Percentiles rank a stretch among this genome's conserved stretches.
Evolutionary conservation across 768 basidiomycete genomes (phyloP).

Genomic region (Suillus lakei): DNA sequence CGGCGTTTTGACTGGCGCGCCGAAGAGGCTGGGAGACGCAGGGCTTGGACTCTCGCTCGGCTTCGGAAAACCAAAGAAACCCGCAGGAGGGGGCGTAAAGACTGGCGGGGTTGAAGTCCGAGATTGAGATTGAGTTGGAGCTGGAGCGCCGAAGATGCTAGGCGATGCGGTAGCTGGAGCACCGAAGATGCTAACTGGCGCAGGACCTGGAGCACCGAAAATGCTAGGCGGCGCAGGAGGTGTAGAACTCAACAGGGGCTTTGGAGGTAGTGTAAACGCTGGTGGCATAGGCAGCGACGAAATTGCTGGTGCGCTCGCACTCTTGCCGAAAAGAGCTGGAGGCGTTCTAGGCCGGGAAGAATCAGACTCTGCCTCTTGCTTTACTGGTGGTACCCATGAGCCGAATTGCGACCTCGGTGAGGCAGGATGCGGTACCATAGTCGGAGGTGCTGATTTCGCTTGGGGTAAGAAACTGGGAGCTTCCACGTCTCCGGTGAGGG

Average conservation of each 20-base stretch:
- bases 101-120: background rate
- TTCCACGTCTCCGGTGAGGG: slow-evolving; percentile 51
- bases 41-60: slow-evolving; percentile 10
- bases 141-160: background rate
- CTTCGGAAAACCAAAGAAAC: slow-evolving; percentile 5
- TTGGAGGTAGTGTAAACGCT: slow-evolving; percentile 10
- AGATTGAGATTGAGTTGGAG: background rate
- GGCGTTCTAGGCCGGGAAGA: slow-evolving; percentile 52
- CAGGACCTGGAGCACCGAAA: slow-evolving; percentile 12
- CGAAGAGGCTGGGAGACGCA: slow-evolving; percentile 10
- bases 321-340: slow-evolving; percentile 42
- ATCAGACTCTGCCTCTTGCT: slow-evolving; percentile 27
- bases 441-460: slow-evolving; percentile 24
- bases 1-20: slow-evolving; percentile 8
- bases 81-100: background rate
- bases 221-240: slow-evolving; percentile 12
- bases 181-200: slow-evolving; percentile 9
- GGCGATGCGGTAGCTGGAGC: background rate
- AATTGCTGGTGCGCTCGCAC: slow-evolving; percentile 24
- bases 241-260: slow-evolving; percentile 11
- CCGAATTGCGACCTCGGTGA: slow-evolving; percentile 46
- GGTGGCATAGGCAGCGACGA: slow-evolving; percentile 15
- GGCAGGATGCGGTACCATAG: slow-evolving; percentile 40
- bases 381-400: slow-evolving; percentile 29
- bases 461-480: slow-evolving; percentile 17